phyloP scores from a whole-genome alignment of 2,329 filamentous ascomycete genomes.

The Fusarium floridanum region DNA sequence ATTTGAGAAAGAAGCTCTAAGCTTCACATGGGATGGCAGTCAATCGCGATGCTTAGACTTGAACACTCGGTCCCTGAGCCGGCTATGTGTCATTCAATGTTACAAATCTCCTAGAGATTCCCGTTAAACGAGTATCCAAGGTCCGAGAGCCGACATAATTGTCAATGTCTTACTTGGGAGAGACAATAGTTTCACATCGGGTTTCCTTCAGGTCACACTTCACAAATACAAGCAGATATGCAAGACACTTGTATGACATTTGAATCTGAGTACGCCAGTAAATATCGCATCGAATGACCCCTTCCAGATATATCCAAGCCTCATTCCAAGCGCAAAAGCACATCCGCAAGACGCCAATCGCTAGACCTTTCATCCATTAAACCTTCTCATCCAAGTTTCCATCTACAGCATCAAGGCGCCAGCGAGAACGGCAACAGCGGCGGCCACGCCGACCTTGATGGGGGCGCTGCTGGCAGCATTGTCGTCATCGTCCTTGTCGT shows the following conservation, averaged over 20 bases:
- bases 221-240: background rate
- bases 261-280: background rate
- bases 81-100: background rate
- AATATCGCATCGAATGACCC: background rate
- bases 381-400: background rate
- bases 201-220: background rate
- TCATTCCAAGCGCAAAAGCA: background rate
- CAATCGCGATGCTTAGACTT: background rate
- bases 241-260: background rate
- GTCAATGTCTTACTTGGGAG: background rate
- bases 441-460: slow-evolving; percentile 19
- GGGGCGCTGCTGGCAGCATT: slow-evolving; percentile 23
- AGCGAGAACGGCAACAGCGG: slow-evolving; percentile 26
- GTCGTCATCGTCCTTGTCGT: background rate
- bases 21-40: background rate
- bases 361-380: background rate
- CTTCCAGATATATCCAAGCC: background rate
- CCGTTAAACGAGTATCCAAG: background rate
- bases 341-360: slow-evolving; percentile 2
- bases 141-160: background rate
- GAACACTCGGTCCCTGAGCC: background rate
- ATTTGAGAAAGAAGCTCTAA: background rate
- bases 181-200: background rate
- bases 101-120: background rate
- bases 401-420: slow-evolving; percentile 17